Evolutionary conservation across 2,329 filamentous ascomycete genomes (phyloP).

Genomic region (Neonectria coccinea): DNA sequence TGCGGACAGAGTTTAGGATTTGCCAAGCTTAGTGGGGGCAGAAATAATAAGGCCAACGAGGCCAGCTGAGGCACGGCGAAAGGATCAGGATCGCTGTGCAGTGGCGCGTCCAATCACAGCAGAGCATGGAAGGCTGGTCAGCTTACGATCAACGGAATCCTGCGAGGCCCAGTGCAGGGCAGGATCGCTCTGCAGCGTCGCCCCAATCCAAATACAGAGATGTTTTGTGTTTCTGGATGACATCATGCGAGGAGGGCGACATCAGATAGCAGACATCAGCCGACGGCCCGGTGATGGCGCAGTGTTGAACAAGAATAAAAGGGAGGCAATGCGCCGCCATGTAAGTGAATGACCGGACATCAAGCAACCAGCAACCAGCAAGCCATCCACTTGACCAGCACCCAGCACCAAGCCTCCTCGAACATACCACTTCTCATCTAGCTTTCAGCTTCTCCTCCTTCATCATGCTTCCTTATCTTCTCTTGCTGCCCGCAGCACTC

Average conservation of each 20-base stretch:
- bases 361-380: background rate
- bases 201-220: background rate
- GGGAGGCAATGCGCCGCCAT: background rate
- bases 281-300: background rate
- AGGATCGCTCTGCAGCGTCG: background rate
- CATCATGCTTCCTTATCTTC: constrained; percentile 1
- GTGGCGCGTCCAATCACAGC: background rate
- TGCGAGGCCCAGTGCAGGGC: background rate
- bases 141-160: background rate
- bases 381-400: background rate
- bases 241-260: background rate
- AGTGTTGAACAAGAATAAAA: background rate
- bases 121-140: background rate
- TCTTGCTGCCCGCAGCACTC: background rate
- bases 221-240: background rate
- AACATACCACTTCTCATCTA: background rate
- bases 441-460: background rate
- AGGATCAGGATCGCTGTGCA: background rate
- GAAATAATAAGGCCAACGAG: background rate
- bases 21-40: background rate
- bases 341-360: background rate
- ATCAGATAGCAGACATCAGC: too few species aligned
- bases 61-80: background rate
- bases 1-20: background rate
- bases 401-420: background rate